phyloP scores from a whole-genome alignment of 768 basidiomycete genomes.

The Mycena amicta region DNA sequence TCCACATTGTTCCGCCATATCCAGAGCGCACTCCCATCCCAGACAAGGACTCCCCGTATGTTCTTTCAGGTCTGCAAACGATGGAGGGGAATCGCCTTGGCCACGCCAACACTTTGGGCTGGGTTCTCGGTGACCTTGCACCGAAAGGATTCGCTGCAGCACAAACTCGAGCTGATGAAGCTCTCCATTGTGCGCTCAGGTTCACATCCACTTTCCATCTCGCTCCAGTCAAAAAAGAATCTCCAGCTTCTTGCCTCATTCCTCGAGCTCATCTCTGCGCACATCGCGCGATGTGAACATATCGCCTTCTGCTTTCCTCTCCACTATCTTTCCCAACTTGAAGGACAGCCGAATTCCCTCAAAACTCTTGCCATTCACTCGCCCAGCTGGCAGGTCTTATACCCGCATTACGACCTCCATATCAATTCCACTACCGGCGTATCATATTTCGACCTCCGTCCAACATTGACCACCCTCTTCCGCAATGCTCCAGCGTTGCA shows the following conservation, averaged over 20 bases:
- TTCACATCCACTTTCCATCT: not conserved
- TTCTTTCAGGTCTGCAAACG: not conserved
- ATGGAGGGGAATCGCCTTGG: not conserved
- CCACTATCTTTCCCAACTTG: not conserved
- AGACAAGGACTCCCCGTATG: not conserved
- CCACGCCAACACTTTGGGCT: not conserved
- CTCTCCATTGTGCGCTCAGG: not conserved
- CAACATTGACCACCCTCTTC: not conserved
- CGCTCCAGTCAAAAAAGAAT: not conserved
- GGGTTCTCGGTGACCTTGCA: not conserved
- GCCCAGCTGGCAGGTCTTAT: not conserved
- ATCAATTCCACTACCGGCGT: not conserved
- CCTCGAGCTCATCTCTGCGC: not conserved
- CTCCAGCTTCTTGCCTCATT: not conserved
- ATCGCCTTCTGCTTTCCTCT: not conserved
- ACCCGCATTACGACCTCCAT: not conserved
- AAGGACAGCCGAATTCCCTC: not conserved
- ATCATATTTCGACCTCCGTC: not conserved
- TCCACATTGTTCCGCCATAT: not conserved
- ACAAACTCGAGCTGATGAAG: not conserved
- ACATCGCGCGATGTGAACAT: not conserved
- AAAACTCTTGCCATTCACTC: not conserved
- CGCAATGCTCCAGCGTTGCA: not conserved
- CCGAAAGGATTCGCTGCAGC: not conserved
- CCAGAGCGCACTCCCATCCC: not conserved